These are phyloP conservation scores for Myriosclerotinia curreyana DNA, from an alignment of 2,329 filamentous ascomycete genomes.

Conservation along the genomic window DNA sequence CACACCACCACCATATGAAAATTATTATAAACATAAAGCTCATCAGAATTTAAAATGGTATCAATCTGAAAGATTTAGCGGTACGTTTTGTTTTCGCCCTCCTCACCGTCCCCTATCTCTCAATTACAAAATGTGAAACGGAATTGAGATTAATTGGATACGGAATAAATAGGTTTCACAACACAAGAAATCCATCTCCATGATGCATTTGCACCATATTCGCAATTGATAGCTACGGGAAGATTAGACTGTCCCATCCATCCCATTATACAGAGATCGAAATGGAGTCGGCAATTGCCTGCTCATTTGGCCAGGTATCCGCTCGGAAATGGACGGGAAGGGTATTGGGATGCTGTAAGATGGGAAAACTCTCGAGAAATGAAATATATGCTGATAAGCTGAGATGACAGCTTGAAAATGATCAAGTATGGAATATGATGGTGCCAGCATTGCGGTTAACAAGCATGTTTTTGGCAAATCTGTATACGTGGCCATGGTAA, in stretches of 20 bases:
- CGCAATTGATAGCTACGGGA: background rate
- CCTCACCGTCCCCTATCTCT: too few relatives aligned
- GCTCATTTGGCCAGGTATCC: slow-evolving; percentile 12
- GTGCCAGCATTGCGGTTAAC: background rate
- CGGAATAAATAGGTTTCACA: background rate
- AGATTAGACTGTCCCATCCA: slow-evolving; percentile 7
- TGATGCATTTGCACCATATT: slow-evolving; percentile 15
- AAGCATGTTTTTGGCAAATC: slow-evolving; percentile 12
- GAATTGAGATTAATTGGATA: background rate
- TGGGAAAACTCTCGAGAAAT: fast-evolving
- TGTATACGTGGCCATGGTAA: slow-evolving; percentile 17
- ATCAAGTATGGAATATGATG: slow-evolving; percentile 18
- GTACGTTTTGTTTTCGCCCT: background rate
- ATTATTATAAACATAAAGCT: slow-evolving; percentile 8
- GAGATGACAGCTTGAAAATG: slow-evolving; percentile 8
- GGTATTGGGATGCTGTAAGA: slow-evolving; percentile 20
- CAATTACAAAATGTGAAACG: background rate
- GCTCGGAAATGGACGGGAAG: slow-evolving; percentile 7
- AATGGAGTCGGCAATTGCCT: slow-evolving; percentile 6
- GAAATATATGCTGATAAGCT: background rate
- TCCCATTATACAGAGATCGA: slow-evolving; percentile 11
- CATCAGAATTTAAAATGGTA: slow-evolving; percentile 12
- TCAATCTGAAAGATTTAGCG: slow-evolving; percentile 5
- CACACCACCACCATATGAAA: slow-evolving; percentile 12
- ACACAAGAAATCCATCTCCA: slow-evolving; percentile 5